phyloP scores from a whole-genome alignment of 371 early-diverging fungal species.

The Mycotypha africana region DNA sequence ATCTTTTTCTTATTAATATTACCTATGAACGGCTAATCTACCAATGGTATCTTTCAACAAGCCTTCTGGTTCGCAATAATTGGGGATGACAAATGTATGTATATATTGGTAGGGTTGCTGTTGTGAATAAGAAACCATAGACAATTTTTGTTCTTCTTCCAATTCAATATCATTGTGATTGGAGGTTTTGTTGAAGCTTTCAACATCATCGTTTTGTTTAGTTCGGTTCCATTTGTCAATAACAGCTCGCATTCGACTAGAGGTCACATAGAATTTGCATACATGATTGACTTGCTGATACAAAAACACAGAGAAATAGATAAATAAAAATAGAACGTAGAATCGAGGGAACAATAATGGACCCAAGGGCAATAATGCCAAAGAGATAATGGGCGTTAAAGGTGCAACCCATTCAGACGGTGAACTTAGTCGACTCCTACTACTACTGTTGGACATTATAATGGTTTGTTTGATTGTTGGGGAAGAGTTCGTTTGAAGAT shows the following conservation, averaged over 20 bases:
- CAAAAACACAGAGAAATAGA: conserved; percentile 36
- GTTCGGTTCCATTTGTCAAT: conserved; percentile 28
- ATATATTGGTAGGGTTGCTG: conserved; percentile 5
- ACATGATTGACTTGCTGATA: conserved; percentile 44
- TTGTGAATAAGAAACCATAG: too few relatives aligned
- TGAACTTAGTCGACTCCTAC: conserved; percentile 22
- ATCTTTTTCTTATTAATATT: too few relatives aligned
- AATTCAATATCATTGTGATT: not conserved
- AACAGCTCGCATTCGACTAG: conserved; percentile 24
- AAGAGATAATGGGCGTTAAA: conserved; percentile 31
- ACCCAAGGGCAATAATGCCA: conserved; percentile 35
- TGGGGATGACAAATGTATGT: conserved; percentile 58
- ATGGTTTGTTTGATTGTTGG: too few relatives aligned
- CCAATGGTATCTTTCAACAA: conserved; percentile 39
- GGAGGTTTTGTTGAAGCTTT: conserved; percentile 6
- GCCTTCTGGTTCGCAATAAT: conserved; percentile 54
- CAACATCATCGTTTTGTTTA: not conserved
- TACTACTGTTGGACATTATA: too few relatives aligned
- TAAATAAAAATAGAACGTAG: conserved; percentile 34
- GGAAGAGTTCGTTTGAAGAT: too few relatives aligned
- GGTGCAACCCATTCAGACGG: conserved; percentile 50
- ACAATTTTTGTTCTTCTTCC: conserved; percentile 11
- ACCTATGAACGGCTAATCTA: conserved; percentile 37
- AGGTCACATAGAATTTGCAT: conserved; percentile 37
- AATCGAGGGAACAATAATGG: conserved; percentile 38